These are phyloP conservation scores for Ascochyta pisi DNA, from an alignment of 2,329 filamentous ascomycete genomes.

Conservation along the genomic window DNA sequence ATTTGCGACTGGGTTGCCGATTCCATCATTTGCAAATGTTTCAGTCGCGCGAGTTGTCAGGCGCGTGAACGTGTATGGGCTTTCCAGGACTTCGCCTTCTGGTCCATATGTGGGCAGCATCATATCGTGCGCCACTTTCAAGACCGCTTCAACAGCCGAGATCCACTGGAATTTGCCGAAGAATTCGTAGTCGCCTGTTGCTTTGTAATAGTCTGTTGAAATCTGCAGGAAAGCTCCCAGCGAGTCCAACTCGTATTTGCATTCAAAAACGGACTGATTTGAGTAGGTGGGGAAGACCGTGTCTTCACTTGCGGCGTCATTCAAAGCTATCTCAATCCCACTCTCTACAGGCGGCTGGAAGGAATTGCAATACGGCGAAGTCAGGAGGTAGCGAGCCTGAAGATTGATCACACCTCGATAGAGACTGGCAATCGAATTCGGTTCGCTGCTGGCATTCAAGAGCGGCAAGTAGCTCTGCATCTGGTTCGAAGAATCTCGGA, in stretches of 20 bases:
- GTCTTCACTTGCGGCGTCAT: conserved; percentile 51
- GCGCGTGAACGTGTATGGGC: conserved; percentile 57
- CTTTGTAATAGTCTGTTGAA: conserved; percentile 57
- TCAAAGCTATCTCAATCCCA: conserved; percentile 48
- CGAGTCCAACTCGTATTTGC: conserved; percentile 62
- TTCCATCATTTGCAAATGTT: conserved; percentile 61
- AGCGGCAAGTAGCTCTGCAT: conserved; percentile 73
- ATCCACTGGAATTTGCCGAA: conserved; percentile 59
- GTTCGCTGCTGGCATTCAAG: conserved; percentile 60
- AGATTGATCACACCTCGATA: conserved; percentile 76
- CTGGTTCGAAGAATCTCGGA: conserved; percentile 68
- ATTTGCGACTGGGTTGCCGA: conserved; percentile 58
- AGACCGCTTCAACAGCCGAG: conserved; percentile 52
- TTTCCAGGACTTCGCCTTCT: conserved; percentile 52
- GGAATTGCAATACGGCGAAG: conserved; percentile 62
- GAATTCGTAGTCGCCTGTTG: conserved; percentile 56
- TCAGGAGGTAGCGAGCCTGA: conserved; percentile 71
- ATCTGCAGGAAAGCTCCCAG: conserved; percentile 60
- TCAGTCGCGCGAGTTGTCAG: conserved; percentile 54
- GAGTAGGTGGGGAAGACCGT: conserved; percentile 53
- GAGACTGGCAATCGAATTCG: conserved; percentile 68
- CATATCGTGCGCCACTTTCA: conserved; percentile 56
- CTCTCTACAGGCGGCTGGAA: conserved; percentile 61
- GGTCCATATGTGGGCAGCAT: conserved; percentile 56
- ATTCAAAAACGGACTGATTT: conserved; percentile 57